Percentiles rank a stretch among this genome's conserved stretches.
These are phyloP conservation scores for Canavalia gladiata DNA, from an alignment of 306 rosid genomes.

Conservation along the genomic window DNA sequence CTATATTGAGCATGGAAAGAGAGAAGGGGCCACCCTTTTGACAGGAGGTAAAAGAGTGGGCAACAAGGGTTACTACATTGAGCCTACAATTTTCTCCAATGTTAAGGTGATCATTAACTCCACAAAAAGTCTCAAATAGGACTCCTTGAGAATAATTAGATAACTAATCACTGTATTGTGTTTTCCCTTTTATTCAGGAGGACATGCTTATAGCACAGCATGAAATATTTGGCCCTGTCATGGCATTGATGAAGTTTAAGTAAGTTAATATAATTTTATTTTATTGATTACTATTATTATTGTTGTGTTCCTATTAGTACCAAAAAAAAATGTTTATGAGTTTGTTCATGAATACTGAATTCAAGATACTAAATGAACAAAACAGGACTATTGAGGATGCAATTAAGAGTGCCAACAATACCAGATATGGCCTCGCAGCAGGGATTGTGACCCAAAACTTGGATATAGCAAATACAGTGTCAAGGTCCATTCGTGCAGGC, in stretches of 20 bases:
- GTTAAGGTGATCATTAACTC: slow-evolving; percentile 58
- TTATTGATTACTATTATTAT: background rate
- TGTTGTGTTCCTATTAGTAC: too few relatives aligned
- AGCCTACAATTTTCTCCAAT: slow-evolving; percentile 77
- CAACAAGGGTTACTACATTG: slow-evolving; percentile 71
- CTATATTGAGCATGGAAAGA: slow-evolving; percentile 81
- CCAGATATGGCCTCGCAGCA: slow-evolving; percentile 74
- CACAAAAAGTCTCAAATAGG: background rate
- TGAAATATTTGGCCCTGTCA: slow-evolving; percentile 83
- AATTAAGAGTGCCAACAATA: slow-evolving; percentile 67
- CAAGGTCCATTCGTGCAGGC: slow-evolving; percentile 82
- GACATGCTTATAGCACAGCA: slow-evolving; percentile 71
- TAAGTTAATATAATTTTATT: slow-evolving; percentile 41
- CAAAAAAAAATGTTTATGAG: background rate
- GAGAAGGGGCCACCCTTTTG: slow-evolving; percentile 79
- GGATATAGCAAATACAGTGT: slow-evolving; percentile 74
- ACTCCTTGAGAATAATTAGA: background rate
- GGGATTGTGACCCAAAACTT: slow-evolving; percentile 74
- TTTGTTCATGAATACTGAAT: background rate
- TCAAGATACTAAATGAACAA: background rate
- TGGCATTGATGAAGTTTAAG: slow-evolving; percentile 72
- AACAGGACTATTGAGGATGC: slow-evolving; percentile 77
- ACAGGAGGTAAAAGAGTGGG: slow-evolving; percentile 77
- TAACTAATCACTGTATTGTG: background rate
- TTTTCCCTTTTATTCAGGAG: slow-evolving; percentile 51